Evolutionary conservation across 257 asterid species (phyloP), one percentile per base, ranked within the genome.

Genomic region (Capsicum chinense): DNA sequence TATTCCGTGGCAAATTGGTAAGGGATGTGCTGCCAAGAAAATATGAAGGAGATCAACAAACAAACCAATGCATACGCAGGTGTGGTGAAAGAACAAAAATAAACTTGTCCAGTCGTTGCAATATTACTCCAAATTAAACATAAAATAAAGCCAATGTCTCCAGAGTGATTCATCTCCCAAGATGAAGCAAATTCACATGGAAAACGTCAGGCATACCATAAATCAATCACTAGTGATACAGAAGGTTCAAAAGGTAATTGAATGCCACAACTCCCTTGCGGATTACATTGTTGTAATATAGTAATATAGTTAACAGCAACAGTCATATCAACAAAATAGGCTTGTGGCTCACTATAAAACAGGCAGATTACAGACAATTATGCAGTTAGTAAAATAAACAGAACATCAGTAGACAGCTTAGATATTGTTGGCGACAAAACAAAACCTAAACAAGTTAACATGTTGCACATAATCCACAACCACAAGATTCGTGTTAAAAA

Each of bases 1-100:
- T 95, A 90, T 42, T 90, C 95, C 44, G 87, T 93, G 47, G 99
- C 95, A 87, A 95, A 95, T 88, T 95, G 97, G 88, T 91, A 93
- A 44, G 99, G 99, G 62, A 95, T 62, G 87, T 95, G 93, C 99
- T 95, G 93, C 88, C 86, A 42, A 68, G 82, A 66, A 70, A 74
- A 84, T 68, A 83, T 33, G 63, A 87, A 86, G 17, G 78, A 84
- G 62, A 85, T 56, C 56, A 73, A 56, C 79, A 60, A 87, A 56
- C 56, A 68, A 84, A 52, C 48, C 37, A 14, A 76, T 76, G 81
- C 81, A 13, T 2, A 39, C 26, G 48, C 63, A 52, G 63, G 26
- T 52, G 48, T 76, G 66, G 79, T 66, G 56, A 82, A 54, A 66
- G 16, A 50, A 66, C 10, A 50, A 81, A 47, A 48, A 82, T 64